Base-by-base conservation (phyloP, 495 filamentous ascomycete genomes). In the Penicillium maclennaniae region DNA sequence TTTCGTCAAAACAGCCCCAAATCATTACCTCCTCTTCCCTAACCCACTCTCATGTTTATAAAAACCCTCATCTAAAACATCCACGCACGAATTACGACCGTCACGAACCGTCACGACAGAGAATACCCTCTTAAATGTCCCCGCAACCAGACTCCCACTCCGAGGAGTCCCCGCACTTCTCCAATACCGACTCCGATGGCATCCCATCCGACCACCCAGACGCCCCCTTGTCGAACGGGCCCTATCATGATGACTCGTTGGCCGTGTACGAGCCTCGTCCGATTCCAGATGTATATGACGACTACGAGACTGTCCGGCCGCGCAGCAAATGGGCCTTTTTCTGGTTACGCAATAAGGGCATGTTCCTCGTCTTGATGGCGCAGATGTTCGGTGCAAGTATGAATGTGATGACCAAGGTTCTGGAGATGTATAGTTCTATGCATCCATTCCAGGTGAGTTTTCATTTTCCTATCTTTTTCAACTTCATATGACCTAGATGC, bases 361-460 rank as follows among this genome's bases (percentile, higher is more conserved):
- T 92, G 44, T 75, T 87, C 17, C 70, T 92, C 19, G 86, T 98
- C 31, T 67, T 90, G 16, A 26, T 85, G 20, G 79, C 91, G 9
- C 91, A 96, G 71, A 71, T 95, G 34, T 97, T 96, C 59, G 91
- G 87, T 0, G 85, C 86, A 0, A 69, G 89, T 42, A 98, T 98
- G 93, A 95, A 92, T 65, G 79, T 95, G 7, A 81, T 85, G 21
- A 89, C 91, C 0, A 79, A 92, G 37, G 62, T 95, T 2, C 71
- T 97, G 41, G 91, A 95, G 62, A 76, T 86, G 4, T 81, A 87
- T 51, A 89, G 82, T 28, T 72, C 73, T 0, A 85, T 93, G 76
- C 83, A 95, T 73, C 89, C 92, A 9, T 87, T 95, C 61, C 92
- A 96, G 72, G 81, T 83, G 69, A 28, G 31, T 61, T 26, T 6